A percentile compares a stretch with the other conserved stretches of the same genome.
Evolutionary conservation across 371 early-diverging fungal species (phyloP).

Genomic region (Umbelopsis sp.): DNA sequence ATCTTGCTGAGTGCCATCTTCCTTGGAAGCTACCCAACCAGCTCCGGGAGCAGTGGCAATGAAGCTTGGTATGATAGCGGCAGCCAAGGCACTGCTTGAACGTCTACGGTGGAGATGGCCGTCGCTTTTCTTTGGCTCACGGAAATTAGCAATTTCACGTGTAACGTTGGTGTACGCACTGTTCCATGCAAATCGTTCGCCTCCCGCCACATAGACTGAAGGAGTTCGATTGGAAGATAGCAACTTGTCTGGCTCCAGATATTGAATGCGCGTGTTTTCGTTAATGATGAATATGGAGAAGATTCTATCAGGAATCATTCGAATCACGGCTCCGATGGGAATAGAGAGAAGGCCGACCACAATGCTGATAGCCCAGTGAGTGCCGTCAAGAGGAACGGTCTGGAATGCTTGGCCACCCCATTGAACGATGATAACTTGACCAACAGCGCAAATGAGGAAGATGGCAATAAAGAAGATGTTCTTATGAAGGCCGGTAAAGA

Average conservation of each 20-base stretch:
- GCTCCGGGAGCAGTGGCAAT: slow-evolving; percentile 67
- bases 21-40: slow-evolving; percentile 43
- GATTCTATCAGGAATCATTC: slow-evolving; percentile 61
- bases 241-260: slow-evolving; percentile 27
- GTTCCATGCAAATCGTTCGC: slow-evolving; percentile 35
- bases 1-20: slow-evolving; percentile 1
- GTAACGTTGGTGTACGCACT: slow-evolving; percentile 13
- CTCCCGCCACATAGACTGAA: slow-evolving; percentile 41
- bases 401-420: slow-evolving; percentile 68
- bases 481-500: slow-evolving; percentile 55
- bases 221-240: slow-evolving; percentile 19
- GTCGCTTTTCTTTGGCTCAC: neutral
- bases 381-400: slow-evolving; percentile 47
- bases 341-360: slow-evolving; percentile 68
- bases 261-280: slow-evolving; percentile 33
- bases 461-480: slow-evolving; percentile 68
- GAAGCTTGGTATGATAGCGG: slow-evolving; percentile 65
- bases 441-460: slow-evolving; percentile 53
- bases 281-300: slow-evolving; percentile 35
- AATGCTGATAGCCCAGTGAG: slow-evolving; percentile 73
- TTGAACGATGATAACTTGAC: slow-evolving; percentile 66
- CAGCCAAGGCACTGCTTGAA: slow-evolving; percentile 39
- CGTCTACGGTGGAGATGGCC: slow-evolving; percentile 2
- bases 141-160: slow-evolving; percentile 1
- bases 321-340: slow-evolving; percentile 71